Evolutionary conservation across 345 rosid genomes (phyloP).

Genomic region (Dipteronia sinensis): DNA sequence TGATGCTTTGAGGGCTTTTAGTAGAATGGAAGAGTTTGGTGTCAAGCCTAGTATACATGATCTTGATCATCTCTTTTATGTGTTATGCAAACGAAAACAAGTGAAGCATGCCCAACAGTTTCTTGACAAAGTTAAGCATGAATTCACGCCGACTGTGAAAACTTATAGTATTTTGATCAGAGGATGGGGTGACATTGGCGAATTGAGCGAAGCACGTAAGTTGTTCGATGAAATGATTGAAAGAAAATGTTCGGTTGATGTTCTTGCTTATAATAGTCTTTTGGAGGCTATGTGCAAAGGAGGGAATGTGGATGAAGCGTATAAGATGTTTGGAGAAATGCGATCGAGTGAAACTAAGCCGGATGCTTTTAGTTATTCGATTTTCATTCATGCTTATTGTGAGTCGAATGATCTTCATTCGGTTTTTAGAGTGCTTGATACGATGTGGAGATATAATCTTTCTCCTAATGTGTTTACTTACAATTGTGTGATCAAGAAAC

Average conservation of each 20-base stretch:
- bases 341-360: constrained; percentile 51
- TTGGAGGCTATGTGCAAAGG: constrained; percentile 72
- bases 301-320: constrained; percentile 62
- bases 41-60: constrained; percentile 60
- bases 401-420: constrained; percentile 59
- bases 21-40: constrained; percentile 82
- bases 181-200: constrained; percentile 63
- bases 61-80: constrained; percentile 62
- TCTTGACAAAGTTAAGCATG: constrained; percentile 47
- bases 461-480: constrained; percentile 76
- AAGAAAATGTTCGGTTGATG: constrained; percentile 44
- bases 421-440: constrained; percentile 72
- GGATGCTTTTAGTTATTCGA: constrained; percentile 63
- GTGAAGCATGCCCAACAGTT: constrained; percentile 59
- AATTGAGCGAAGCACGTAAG: constrained; percentile 45
- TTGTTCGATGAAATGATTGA: constrained; percentile 81
- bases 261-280: constrained; percentile 67
- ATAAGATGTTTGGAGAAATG: constrained; percentile 63
- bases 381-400: constrained; percentile 73
- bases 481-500: constrained; percentile 69
- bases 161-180: constrained; percentile 64
- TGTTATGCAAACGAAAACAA: constrained; percentile 68
- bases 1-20: constrained; percentile 74
- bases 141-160: constrained; percentile 45
- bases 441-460: constrained; percentile 64